Percentiles rank a stretch among this genome's conserved stretches.
These are phyloP conservation scores for Fusarium coicis DNA, from an alignment of 2,329 filamentous ascomycete species.

Conservation along the genomic window DNA sequence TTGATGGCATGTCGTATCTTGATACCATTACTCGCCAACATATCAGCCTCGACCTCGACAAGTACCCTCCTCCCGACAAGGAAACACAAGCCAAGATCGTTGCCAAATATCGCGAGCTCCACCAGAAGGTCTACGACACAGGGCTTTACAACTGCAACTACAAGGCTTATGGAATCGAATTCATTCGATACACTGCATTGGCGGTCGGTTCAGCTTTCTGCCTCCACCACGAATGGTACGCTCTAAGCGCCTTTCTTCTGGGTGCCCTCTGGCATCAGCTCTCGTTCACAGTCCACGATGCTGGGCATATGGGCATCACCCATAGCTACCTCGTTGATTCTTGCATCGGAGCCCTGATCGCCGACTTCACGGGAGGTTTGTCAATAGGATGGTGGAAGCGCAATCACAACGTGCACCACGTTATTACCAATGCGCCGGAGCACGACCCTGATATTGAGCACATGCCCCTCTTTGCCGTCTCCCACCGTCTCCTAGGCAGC, in stretches of 20 bases:
- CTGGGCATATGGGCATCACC: constrained; percentile 97
- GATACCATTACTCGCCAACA: constrained; percentile 79
- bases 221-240: constrained; percentile 73
- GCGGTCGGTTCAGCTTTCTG: constrained; percentile 69
- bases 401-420: constrained; percentile 96
- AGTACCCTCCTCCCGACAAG: constrained; percentile 82
- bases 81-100: constrained; percentile 80
- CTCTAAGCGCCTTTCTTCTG: constrained; percentile 76
- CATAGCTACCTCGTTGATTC: constrained; percentile 87
- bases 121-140: constrained; percentile 76
- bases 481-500: constrained; percentile 79
- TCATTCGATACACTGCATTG: constrained; percentile 74
- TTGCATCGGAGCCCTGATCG: constrained; percentile 88
- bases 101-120: constrained; percentile 81
- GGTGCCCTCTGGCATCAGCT: constrained; percentile 94
- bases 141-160: constrained; percentile 90
- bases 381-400: constrained; percentile 98
- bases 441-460: constrained; percentile 97
- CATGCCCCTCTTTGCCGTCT: constrained; percentile 88
- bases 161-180: constrained; percentile 79
- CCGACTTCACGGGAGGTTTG: constrained; percentile 88
- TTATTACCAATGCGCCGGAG: constrained; percentile 93
- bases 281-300: constrained; percentile 93
- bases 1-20: constrained; percentile 71
- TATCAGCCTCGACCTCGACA: constrained; percentile 78